Evolutionary conservation across 2,329 filamentous ascomycete genomes (phyloP).

Genomic region (Aspergillus sp.): DNA sequence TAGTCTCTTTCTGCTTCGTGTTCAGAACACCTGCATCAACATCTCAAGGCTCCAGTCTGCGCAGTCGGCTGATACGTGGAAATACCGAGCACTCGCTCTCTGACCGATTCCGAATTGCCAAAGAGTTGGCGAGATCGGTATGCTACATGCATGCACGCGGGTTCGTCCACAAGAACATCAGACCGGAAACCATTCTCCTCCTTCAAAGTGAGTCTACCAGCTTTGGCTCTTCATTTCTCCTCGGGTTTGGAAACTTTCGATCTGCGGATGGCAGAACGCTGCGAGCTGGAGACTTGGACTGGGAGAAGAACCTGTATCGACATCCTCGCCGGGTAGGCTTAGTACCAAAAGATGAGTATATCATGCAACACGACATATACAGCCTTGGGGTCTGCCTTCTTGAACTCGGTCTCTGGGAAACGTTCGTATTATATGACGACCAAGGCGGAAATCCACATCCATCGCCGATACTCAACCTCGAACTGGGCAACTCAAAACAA

Average conservation of each 20-base stretch:
- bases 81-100: conserved; percentile 16
- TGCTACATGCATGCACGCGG: conserved; percentile 20
- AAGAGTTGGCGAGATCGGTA: conserved; percentile 21
- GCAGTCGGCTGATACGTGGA: conserved; percentile 11
- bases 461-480: not conserved
- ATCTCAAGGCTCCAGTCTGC: conserved; percentile 1
- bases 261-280: conserved; percentile 25
- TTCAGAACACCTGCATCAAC: not conserved
- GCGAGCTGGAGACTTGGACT: conserved; percentile 31
- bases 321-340: conserved; percentile 47
- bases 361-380: conserved; percentile 55
- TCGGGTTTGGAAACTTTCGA: conserved; percentile 45
- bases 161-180: conserved; percentile 33
- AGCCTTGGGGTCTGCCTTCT: conserved; percentile 51
- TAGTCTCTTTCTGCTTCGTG: conserved; percentile 3
- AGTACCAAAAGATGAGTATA: conserved; percentile 34
- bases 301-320: conserved; percentile 47
- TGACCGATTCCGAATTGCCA: conserved; percentile 24
- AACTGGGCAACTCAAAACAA: not conserved
- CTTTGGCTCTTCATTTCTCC: conserved; percentile 31
- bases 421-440: conserved; percentile 21
- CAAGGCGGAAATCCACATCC: not conserved
- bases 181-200: conserved; percentile 28
- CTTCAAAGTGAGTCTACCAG: conserved; percentile 11
- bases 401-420: conserved; percentile 42